phyloP scores from a whole-genome alignment of 2,329 filamentous ascomycete genomes.

The Alternaria sp. region DNA sequence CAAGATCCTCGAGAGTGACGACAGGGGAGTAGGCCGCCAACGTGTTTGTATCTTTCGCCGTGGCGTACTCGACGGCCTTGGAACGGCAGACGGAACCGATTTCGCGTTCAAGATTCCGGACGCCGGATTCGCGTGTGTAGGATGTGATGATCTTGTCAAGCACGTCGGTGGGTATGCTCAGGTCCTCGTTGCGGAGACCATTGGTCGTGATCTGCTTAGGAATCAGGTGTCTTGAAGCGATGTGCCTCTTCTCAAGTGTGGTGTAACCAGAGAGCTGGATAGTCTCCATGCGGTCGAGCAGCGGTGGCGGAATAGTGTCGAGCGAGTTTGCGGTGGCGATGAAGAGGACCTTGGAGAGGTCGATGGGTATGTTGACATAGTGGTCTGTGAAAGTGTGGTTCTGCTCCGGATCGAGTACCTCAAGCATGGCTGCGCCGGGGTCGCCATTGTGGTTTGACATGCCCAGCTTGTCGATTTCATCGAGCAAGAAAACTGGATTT shows the following conservation, averaged over 20 bases:
- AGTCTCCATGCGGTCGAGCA: conserved; percentile 97
- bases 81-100: conserved; percentile 93
- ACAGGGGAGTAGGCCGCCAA: conserved; percentile 73
- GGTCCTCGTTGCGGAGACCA: conserved; percentile 78
- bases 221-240: conserved; percentile 90
- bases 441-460: conserved; percentile 92
- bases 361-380: conserved; percentile 94
- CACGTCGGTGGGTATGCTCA: conserved; percentile 81
- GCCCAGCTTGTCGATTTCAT: conserved; percentile 98
- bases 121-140: conserved; percentile 95
- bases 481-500: conserved; percentile 93
- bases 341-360: conserved; percentile 95
- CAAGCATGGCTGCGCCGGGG: conserved; percentile 95
- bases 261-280: conserved; percentile 95
- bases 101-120: conserved; percentile 95
- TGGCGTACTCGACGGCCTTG: conserved; percentile 86
- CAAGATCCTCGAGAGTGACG: conserved; percentile 81
- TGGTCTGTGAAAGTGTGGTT: conserved; percentile 96
- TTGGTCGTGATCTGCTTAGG: conserved; percentile 95
- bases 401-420: conserved; percentile 96
- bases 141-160: conserved; percentile 95
- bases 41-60: conserved; percentile 79
- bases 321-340: conserved; percentile 96
- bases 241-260: conserved; percentile 94
- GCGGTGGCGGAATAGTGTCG: conserved; percentile 92